phyloP scores from a whole-genome alignment of 768 basidiomycete species.

The Russula virescens region DNA sequence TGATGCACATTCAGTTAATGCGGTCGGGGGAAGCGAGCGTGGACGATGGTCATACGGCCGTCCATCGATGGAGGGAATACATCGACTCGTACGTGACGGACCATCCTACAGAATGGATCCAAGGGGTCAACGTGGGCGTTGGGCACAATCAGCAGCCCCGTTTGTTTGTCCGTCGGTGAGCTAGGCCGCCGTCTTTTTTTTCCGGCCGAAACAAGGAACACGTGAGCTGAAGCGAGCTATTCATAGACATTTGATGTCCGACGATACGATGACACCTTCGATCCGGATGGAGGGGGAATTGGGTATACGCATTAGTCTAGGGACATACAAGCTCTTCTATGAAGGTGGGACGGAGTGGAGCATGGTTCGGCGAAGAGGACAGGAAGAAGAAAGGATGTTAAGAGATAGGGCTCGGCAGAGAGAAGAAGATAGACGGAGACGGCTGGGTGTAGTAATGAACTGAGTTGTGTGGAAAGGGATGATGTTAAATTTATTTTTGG shows the following conservation, averaged over 20 bases:
- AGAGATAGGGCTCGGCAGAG: conserved; percentile 39
- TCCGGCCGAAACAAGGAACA: neutral
- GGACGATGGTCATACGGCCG: conserved; percentile 43
- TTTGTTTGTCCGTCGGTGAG: conserved; percentile 16
- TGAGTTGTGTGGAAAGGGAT: no score
- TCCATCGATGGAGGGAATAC: conserved; percentile 68
- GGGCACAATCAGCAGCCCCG: conserved; percentile 33
- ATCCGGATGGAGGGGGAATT: conserved; percentile 36
- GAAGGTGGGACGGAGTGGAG: conserved; percentile 60
- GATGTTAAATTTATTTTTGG: neutral
- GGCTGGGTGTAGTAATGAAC: conserved; percentile 14
- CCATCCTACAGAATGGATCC: conserved; percentile 67
- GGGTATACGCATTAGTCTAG: conserved; percentile 50
- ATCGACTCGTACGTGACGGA: conserved; percentile 66
- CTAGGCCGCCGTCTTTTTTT: neutral
- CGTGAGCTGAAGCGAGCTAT: conserved; percentile 32
- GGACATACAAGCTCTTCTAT: conserved; percentile 65
- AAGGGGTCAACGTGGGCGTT: conserved; percentile 28
- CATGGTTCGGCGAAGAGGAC: conserved; percentile 38
- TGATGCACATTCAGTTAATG: conserved; percentile 56
- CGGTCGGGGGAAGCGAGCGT: conserved; percentile 60
- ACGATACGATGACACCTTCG: conserved; percentile 28
- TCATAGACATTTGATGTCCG: conserved; percentile 47
- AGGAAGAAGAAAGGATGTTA: conserved; percentile 33
- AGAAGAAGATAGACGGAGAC: conserved; percentile 52